Conservation (phyloP, 345 rosid genomes). For the Citrus sp. region DNA sequence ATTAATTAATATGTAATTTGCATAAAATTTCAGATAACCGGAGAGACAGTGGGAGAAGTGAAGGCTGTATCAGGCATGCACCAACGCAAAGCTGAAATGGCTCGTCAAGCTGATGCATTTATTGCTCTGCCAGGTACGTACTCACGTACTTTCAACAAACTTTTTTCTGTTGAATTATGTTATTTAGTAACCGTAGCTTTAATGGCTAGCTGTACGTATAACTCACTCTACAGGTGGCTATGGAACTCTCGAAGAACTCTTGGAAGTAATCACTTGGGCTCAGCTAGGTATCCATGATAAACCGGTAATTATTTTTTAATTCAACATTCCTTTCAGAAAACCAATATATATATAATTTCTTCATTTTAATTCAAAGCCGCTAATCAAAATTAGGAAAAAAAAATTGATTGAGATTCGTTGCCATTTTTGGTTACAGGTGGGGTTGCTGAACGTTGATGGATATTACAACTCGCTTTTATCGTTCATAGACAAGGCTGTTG, state of each 20-base stretch:
- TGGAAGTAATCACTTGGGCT: conserved; percentile 85
- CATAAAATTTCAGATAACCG: conserved; percentile 45
- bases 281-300: conserved; percentile 73
- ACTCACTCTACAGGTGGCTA: conserved; percentile 49
- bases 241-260: conserved; percentile 71
- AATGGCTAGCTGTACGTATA: not conserved
- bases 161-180: no score
- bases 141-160: no score
- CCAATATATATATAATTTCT: no score
- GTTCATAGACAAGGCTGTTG: conserved; percentile 82
- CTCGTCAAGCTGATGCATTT: conserved; percentile 80
- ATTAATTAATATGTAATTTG: not conserved
- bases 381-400: not conserved
- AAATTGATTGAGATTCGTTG: not conserved
- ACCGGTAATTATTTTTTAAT: conserved; percentile 35
- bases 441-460: conserved; percentile 73
- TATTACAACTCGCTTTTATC: conserved; percentile 65
- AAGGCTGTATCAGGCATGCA: conserved; percentile 72
- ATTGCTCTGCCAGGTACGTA: conserved; percentile 58
- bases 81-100: conserved; percentile 82
- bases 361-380: not conserved
- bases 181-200: not conserved
- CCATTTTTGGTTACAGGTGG: conserved; percentile 42
- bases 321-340: no score
- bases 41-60: conserved; percentile 69